Percentiles rank a stretch among this genome's conserved stretches.
Evolutionary conservation across 1,284 basidiomycete species (phyloP).

Genomic region (Takashimella tepidaria): DNA sequence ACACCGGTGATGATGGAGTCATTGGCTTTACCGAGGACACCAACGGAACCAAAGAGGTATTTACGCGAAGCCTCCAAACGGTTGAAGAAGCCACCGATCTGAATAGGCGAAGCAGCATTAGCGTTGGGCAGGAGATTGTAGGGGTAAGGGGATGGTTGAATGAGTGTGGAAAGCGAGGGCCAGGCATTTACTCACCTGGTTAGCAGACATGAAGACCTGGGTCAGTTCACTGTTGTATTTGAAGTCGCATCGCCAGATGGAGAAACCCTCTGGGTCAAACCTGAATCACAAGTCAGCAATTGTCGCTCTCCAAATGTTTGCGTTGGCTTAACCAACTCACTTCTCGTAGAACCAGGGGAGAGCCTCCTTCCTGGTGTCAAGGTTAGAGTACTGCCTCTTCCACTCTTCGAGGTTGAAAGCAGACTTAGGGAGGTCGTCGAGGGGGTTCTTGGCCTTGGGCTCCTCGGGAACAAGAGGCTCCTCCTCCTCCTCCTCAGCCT

Average conservation of each 20-base stretch:
- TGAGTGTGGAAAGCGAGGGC: background rate
- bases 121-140: too few relatives aligned
- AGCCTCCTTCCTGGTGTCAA: constrained; percentile 84
- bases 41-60: constrained; percentile 88
- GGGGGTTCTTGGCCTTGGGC: constrained; percentile 86
- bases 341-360: constrained; percentile 78
- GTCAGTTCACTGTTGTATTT: constrained; percentile 94
- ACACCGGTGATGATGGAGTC: constrained; percentile 71
- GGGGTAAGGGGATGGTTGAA: background rate
- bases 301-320: background rate
- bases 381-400: constrained; percentile 97
- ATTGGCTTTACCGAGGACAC: constrained; percentile 79
- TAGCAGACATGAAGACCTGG: constrained; percentile 82
- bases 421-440: constrained; percentile 86
- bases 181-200: constrained; percentile 40
- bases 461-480: constrained; percentile 58
- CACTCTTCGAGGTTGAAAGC: constrained; percentile 94
- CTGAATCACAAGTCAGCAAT: constrained; percentile 48
- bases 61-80: constrained; percentile 92
- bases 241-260: constrained; percentile 87
- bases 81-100: constrained; percentile 90
- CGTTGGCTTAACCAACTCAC: constrained; percentile 55
- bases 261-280: constrained; percentile 87
- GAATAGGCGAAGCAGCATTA: constrained; percentile 57
- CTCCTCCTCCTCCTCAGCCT: constrained; percentile 60